A percentile compares a stretch with the other conserved stretches of the same genome.
Conservation (phyloP, 768 basidiomycete species). For the Suillus americanus region DNA sequence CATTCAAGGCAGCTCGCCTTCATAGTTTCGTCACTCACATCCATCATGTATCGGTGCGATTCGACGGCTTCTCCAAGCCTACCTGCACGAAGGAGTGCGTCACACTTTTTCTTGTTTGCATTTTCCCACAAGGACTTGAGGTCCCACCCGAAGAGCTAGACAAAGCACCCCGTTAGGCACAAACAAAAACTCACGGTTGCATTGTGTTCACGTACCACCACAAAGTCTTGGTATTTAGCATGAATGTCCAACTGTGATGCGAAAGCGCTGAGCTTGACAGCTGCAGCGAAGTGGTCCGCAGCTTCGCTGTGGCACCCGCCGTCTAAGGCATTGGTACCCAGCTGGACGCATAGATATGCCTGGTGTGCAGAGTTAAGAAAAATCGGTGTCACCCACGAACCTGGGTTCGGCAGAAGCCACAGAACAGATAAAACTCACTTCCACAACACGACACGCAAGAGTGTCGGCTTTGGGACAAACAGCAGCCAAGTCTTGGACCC, state of each 20-base stretch:
- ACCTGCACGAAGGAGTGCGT: background rate
- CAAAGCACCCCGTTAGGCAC: too few relatives aligned
- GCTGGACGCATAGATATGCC: background rate
- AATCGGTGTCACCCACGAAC: background rate
- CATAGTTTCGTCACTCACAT: background rate
- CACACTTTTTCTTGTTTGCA: background rate
- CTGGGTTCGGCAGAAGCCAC: background rate
- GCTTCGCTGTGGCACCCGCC: background rate
- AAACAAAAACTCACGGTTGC: background rate
- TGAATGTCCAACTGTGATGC: too few relatives aligned
- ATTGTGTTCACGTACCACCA: background rate
- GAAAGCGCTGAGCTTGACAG: background rate
- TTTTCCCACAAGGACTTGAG: background rate
- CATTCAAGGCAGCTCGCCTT: background rate
- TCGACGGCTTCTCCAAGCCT: background rate
- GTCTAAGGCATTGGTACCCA: background rate
- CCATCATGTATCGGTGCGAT: slow-evolving; percentile 1
- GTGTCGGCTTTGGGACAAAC: background rate
- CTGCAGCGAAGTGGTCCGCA: background rate
- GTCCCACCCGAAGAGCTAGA: slow-evolving; percentile 1
- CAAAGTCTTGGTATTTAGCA: background rate
- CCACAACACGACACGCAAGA: background rate
- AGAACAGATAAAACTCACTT: background rate
- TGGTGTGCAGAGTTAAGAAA: background rate
- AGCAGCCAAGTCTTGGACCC: background rate